phyloP scores from a whole-genome alignment of 2,329 filamentous ascomycete species.

The Juglanconis sp. region DNA sequence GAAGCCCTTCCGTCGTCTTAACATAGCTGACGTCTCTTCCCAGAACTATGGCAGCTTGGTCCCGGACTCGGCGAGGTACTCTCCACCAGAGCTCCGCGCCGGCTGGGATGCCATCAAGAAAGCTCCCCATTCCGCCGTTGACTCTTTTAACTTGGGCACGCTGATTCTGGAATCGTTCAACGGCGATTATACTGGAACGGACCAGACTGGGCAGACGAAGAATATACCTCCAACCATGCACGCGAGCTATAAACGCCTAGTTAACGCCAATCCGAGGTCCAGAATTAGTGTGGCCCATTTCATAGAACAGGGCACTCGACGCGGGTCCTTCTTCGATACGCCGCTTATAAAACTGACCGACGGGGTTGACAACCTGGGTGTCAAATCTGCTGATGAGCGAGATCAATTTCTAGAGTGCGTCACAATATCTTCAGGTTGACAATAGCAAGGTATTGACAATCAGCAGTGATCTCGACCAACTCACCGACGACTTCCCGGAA shows the following conservation, averaged over 20 bases:
- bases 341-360: conserved; percentile 89
- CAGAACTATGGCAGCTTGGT: conserved; percentile 83
- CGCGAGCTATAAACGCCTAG: conserved; percentile 82
- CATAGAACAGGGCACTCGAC: conserved; percentile 80
- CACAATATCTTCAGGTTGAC: conserved; percentile 11
- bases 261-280: conserved; percentile 85
- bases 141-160: conserved; percentile 82
- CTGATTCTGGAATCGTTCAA: conserved; percentile 91
- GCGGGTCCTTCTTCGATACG: conserved; percentile 87
- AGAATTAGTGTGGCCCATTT: conserved; percentile 82
- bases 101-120: conserved; percentile 93
- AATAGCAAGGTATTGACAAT: conserved; percentile 32
- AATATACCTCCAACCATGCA: conserved; percentile 86
- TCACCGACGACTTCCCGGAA: conserved; percentile 92
- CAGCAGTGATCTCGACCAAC: conserved; percentile 68
- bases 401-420: conserved; percentile 73
- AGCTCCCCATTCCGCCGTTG: conserved; percentile 74
- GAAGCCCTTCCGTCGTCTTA: neutral
- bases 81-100: conserved; percentile 80
- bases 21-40: conserved; percentile 13
- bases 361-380: conserved; percentile 85
- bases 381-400: conserved; percentile 80
- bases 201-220: conserved; percentile 83
- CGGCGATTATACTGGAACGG: conserved; percentile 69
- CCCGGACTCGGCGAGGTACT: conserved; percentile 80